Percentiles rank a stretch among this genome's conserved stretches.
These are phyloP conservation scores for Cynanchum wilfordii DNA, from an alignment of 257 asterid genomes.

Conservation along the genomic window DNA sequence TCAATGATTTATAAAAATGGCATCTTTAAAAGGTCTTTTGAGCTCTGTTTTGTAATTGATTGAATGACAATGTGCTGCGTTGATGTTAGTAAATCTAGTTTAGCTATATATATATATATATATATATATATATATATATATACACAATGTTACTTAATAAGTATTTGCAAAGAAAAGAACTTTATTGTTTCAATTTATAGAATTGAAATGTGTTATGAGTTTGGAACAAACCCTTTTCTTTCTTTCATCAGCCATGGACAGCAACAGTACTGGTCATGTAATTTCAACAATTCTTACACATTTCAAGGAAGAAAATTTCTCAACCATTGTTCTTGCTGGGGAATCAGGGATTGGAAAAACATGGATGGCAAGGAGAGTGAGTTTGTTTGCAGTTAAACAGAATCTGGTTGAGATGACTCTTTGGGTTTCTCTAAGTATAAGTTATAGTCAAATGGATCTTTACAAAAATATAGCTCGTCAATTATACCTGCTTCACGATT, in stretches of 20 bases:
- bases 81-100: background rate
- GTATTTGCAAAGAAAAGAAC: background rate
- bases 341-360: slow-evolving; percentile 23
- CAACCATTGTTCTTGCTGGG: slow-evolving; percentile 18
- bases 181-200: background rate
- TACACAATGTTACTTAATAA: background rate
- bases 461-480: slow-evolving; percentile 9
- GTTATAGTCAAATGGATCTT: background rate
- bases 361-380: slow-evolving; percentile 20
- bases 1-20: background rate
- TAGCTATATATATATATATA: background rate
- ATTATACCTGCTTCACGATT: slow-evolving; percentile 10
- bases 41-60: background rate
- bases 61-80: background rate
- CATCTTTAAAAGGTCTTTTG: background rate
- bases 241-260: slow-evolving; percentile 11
- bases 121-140: background rate
- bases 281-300: slow-evolving; percentile 5
- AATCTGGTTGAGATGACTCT: slow-evolving; percentile 9
- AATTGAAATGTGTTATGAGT: background rate
- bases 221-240: background rate
- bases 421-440: slow-evolving; percentile 12
- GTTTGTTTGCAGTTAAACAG: slow-evolving; percentile 14
- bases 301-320: background rate
- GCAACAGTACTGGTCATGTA: background rate